Evolutionary conservation across 2,329 filamentous ascomycete genomes (phyloP), one percentile per base, ranked within the genome.

Genomic region (Akanthomyces dipterigenus): DNA sequence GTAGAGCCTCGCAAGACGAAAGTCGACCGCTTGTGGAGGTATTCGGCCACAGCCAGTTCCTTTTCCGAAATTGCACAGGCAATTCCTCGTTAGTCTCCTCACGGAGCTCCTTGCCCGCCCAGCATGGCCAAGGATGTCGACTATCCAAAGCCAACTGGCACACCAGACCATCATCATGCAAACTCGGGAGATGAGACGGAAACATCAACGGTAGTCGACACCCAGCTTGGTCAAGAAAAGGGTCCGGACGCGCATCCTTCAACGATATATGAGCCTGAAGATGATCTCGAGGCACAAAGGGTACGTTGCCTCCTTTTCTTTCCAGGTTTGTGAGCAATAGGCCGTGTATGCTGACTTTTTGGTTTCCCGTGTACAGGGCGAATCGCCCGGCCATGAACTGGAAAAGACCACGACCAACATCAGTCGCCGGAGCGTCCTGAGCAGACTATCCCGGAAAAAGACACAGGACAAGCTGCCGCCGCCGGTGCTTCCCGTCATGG

Each of bases 401-500:
- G 59, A 66, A 28, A 66, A 64, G n/a, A 40, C 63, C 18, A 64
- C 65, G 28, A 68, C 67, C 6, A 63, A 64, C 20, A 62, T 55
- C 51, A 69, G 66, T 26, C 65, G 53, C 45, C 66, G 64, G 50
- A 71, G 66, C 58, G 64, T 68, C 18, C 63, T 69, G 51, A 68
- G 61, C 40, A 63, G 64, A 5, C 65, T 70, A 14, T 71, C 69
- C 7, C 66, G 65, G 4, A 64, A 61, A 31, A 66, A 66, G 55
- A 66, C 48, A 26, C 67, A 63, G 42, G 72, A 73, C 12, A 70
- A 70, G 36, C 67, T 78, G 4, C 67, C 69, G 6, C 72, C 70
- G 1, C 69, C 70, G 1, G 66, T 71, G 1, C 70, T 80, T n/a
- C 83, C 82, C 0, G 64, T 78, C 31, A 78, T 76, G 20, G 76